These are phyloP conservation scores for Talaromyces borbonicus DNA, from an alignment of 495 filamentous ascomycete species.

Conservation along the genomic window DNA sequence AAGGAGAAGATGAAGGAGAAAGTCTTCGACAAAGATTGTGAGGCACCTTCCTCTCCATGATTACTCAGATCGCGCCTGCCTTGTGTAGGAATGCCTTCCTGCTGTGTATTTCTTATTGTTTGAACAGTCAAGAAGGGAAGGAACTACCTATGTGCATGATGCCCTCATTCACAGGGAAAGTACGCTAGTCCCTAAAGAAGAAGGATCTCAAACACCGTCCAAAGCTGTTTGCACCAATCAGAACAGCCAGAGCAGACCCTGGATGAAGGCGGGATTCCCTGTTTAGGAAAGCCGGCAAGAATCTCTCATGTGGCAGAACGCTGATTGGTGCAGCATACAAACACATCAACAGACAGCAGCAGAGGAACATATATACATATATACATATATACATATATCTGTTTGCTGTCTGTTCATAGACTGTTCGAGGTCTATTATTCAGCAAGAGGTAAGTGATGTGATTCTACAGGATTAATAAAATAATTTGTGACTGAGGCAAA, in stretches of 20 bases:
- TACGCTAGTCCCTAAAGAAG: background rate
- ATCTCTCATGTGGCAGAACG: background rate
- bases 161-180: too few relatives aligned
- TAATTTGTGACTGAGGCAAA: too few relatives aligned
- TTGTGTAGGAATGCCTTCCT: too few relatives aligned
- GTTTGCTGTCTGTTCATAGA: background rate
- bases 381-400: constrained; percentile 2
- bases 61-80: too few relatives aligned
- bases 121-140: too few relatives aligned
- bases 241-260: background rate
- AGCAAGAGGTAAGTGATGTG: too few relatives aligned
- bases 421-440: background rate
- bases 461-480: too few relatives aligned
- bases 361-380: background rate
- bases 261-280: background rate
- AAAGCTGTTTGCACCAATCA: background rate
- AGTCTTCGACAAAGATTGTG: too few relatives aligned
- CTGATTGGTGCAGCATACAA: background rate
- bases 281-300: background rate
- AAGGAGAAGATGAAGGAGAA: too few relatives aligned
- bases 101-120: too few relatives aligned
- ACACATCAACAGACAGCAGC: background rate
- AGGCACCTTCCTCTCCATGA: too few relatives aligned
- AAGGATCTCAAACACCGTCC: background rate
- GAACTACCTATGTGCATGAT: too few relatives aligned